Base-by-base conservation (phyloP, 768 basidiomycete genomes). In the Kwoniella sp. region DNA sequence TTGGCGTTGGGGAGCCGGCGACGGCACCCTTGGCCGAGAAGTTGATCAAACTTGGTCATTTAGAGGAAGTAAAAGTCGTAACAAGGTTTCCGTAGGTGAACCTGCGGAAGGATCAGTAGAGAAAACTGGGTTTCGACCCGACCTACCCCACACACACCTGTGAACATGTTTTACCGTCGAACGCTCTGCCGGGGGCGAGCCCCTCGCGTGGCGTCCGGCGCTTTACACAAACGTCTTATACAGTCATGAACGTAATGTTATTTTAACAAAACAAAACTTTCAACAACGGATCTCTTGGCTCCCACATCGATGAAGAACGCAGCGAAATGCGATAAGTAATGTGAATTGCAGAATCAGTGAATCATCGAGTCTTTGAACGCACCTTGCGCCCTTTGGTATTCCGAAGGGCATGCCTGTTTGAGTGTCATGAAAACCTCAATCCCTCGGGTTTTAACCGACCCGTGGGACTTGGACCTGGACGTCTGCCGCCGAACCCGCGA, bases 71-170 rank as follows among this genome's bases (percentile, higher is more conserved):
- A 84, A 83, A 84, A 48, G 46, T 48, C 46, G 79, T 83, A 82
- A 83, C 81, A 83, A 83, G 81, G 82, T 83, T 83, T 83, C 82
- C 80, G 80, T 83, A 83, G 82, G 83, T 84, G 83, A 83, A 84
- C 81, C 83, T 84, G 82, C 80, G 79, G 82, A 84, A 82, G 83
- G 82, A 83, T 83, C 81, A 83, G 82, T 82, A 60, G 50, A 52
- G 51, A 53, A 53, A 53, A 53, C 51, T 53, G 51, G 51, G 31
- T 62, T 84, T 83, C 82, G 84, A 84, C 80, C 71, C 63, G 64
- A 62, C 48, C 67, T 62, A 73, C 68, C 65, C 58, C 65, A 65
- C 73, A 60, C 32, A 78, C 79, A 77, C 77, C 78, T 80, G 78
- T 81, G 79, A 76, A 79, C 77, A 26, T 36, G 36, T 49, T 49